These are phyloP conservation scores for Kuraishia hungarica DNA, from an alignment of 805 yeast genomes.

Conservation along the genomic window DNA sequence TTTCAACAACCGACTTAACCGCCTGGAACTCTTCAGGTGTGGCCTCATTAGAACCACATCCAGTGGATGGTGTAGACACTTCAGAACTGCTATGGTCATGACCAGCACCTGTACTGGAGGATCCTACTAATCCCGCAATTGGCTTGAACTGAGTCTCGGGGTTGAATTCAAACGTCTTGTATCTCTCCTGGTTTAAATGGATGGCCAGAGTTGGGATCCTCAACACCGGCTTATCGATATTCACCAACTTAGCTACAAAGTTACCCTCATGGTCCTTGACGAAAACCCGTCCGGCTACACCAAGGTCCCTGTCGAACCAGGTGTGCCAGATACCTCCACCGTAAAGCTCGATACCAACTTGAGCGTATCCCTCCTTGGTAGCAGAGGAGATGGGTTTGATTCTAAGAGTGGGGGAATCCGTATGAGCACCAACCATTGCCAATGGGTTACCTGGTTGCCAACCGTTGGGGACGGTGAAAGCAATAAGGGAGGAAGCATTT, in stretches of 20 bases:
- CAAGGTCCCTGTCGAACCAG: constrained; percentile 93
- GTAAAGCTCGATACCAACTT: constrained; percentile 88
- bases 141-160: constrained; percentile 83
- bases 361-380: constrained; percentile 65
- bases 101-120: constrained; percentile 11
- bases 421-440: constrained; percentile 91
- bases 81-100: background rate
- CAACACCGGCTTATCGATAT: constrained; percentile 74
- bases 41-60: constrained; percentile 40
- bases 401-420: constrained; percentile 87
- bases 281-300: constrained; percentile 87
- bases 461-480: constrained; percentile 70
- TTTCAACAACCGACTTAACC: constrained; percentile 51
- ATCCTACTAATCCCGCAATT: constrained; percentile 58
- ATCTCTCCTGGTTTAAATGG: constrained; percentile 74
- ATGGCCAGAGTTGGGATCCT: constrained; percentile 94
- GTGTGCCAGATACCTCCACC: constrained; percentile 97
- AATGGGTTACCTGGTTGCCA: constrained; percentile 76
- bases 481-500: constrained; percentile 82
- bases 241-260: constrained; percentile 59
- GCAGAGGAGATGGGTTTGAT: constrained; percentile 81
- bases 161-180: constrained; percentile 78
- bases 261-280: constrained; percentile 43
- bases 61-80: constrained; percentile 8
- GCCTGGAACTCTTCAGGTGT: constrained; percentile 53